phyloP scores from a whole-genome alignment of 345 rosid species.

The Psidium guajava region DNA sequence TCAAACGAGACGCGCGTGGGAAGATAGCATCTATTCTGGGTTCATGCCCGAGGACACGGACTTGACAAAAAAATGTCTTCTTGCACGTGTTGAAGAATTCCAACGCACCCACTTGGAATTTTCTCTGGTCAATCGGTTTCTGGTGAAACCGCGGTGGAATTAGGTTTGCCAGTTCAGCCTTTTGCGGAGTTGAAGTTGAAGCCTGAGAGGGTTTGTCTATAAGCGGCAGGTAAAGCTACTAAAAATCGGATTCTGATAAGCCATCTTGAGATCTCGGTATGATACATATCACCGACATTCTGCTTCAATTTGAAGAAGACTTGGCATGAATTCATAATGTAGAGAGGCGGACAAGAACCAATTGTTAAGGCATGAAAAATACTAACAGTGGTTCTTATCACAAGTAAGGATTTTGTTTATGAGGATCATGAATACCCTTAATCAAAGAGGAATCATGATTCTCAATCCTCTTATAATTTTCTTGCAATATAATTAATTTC shows the following conservation, averaged over 20 bases:
- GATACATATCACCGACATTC: not conserved
- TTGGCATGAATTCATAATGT: not conserved
- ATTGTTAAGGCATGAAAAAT: not conserved
- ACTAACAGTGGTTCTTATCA: too few species aligned
- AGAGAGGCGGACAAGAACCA: accelerated
- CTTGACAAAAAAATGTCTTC: not conserved
- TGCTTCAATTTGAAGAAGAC: not conserved
- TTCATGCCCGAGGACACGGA: not conserved
- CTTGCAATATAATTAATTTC: not conserved
- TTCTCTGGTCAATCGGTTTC: not conserved
- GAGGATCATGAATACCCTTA: not conserved
- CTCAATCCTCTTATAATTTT: not conserved
- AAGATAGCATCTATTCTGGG: not conserved
- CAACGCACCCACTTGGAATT: not conserved
- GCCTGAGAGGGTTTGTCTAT: not conserved
- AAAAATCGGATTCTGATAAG: not conserved
- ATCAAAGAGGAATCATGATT: not conserved
- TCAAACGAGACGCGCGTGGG: too few species aligned
- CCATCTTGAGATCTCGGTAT: not conserved
- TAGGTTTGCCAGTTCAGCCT: not conserved
- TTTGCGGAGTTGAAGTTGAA: not conserved
- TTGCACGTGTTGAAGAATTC: not conserved
- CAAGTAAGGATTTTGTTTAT: not conserved
- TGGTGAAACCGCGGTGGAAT: not conserved
- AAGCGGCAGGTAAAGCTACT: not conserved